Conservation (phyloP, 192 early-diverging fungal genomes). For the Podila horticola region DNA sequence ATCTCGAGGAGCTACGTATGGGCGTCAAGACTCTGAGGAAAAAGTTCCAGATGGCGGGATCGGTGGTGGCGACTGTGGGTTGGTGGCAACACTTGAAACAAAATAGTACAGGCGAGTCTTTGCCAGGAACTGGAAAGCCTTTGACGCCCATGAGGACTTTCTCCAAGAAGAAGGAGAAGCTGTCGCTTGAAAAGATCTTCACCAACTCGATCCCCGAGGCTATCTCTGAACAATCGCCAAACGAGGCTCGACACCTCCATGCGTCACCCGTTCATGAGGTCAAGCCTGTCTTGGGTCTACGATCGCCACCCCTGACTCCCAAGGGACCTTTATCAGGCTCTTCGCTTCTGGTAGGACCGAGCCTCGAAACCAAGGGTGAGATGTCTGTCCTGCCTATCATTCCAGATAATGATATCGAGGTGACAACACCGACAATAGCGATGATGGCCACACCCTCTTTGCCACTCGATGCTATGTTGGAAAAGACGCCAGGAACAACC, state of each 20-base stretch:
- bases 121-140: neutral
- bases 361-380: neutral
- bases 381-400: slow-evolving; percentile 17
- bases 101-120: neutral
- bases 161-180: slow-evolving; percentile 8
- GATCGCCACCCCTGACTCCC: slow-evolving; percentile 39
- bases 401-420: slow-evolving; percentile 5
- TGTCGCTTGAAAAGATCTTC: slow-evolving; percentile 12
- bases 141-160: neutral
- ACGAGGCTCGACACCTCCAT: neutral
- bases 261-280: neutral
- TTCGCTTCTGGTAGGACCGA: neutral
- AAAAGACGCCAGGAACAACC: neutral
- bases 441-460: neutral
- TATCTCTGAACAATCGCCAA: neutral
- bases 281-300: slow-evolving; percentile 5
- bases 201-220: neutral
- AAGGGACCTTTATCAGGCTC: slow-evolving; percentile 13
- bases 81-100: slow-evolving; percentile 33
- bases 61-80: slow-evolving; percentile 16
- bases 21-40: slow-evolving; percentile 41
- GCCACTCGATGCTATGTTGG: neutral
- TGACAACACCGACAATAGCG: neutral
- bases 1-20: slow-evolving; percentile 38
- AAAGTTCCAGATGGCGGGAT: slow-evolving; percentile 42